phyloP scores from a whole-genome alignment of 108 stramenopile species.

The Nitzschia sp. region DNA sequence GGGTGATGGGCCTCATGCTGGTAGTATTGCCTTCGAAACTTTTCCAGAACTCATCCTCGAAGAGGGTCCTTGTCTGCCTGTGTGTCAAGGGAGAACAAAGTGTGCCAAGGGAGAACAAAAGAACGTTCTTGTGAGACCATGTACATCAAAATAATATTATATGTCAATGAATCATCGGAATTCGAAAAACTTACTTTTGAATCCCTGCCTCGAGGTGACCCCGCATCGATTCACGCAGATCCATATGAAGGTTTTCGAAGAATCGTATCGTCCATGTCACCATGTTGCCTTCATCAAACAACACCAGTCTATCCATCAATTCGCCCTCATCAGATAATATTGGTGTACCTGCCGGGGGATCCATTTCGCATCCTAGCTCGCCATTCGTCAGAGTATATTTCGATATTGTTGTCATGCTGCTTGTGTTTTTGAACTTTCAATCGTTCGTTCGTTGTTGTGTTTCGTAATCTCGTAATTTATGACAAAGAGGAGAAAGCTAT shows the following conservation, averaged over 20 bases:
- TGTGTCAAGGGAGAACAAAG: no score
- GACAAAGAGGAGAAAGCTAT: constrained; percentile 1
- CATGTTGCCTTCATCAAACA: background rate
- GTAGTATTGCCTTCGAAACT: background rate
- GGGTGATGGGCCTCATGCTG: constrained; percentile 5
- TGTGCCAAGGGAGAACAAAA: background rate
- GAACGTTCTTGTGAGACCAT: background rate
- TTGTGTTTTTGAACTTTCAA: background rate
- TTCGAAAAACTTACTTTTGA: background rate
- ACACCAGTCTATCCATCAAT: background rate
- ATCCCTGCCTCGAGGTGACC: background rate
- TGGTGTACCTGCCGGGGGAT: background rate
- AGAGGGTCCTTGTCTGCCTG: constrained; percentile 1
- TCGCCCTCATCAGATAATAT: background rate
- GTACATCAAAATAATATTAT: no score
- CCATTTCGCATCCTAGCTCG: background rate
- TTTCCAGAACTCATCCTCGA: background rate
- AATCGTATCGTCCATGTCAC: background rate
- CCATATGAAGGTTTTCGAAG: constrained; percentile 10
- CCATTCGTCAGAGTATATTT: background rate
- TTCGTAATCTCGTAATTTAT: background rate
- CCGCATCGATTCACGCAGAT: background rate
- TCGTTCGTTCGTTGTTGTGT: background rate
- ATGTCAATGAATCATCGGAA: no score
- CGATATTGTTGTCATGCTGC: background rate